Conservation (phyloP, 23 red algal species). For the Pyropia yezoensis region DNA sequence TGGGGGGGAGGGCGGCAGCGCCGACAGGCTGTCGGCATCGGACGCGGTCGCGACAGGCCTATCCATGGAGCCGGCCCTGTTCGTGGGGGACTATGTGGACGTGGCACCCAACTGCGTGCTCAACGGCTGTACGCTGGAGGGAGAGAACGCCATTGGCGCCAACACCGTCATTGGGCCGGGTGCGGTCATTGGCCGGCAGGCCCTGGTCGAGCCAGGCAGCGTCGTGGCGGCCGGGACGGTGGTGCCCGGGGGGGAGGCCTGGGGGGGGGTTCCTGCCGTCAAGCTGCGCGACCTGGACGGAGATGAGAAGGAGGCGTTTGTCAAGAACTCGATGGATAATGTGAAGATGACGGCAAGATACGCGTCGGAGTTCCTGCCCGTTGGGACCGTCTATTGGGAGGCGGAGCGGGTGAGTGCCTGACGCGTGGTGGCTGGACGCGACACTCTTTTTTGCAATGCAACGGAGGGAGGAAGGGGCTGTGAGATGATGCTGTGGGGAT, state of each 20-base stretch:
- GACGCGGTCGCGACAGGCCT: conserved; percentile 26
- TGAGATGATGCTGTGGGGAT: too few relatives aligned
- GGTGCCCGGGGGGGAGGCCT: conserved; percentile 25
- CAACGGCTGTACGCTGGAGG: conserved; percentile 44
- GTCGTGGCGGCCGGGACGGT: conserved; percentile 17
- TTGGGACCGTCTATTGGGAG: conserved; percentile 38
- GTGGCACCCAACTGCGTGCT: conserved; percentile 38
- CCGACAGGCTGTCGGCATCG: conserved; percentile 7
- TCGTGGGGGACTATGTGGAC: conserved; percentile 38
- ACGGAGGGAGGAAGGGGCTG: too few relatives aligned
- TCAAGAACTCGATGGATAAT: conserved; percentile 5
- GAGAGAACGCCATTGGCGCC: conserved; percentile 33
- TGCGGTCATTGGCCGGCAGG: conserved; percentile 21
- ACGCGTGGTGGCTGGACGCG: too few relatives aligned
- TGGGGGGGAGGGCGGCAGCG: conserved; percentile 5
- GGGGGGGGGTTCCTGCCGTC: conserved; percentile 30
- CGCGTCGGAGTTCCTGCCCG: conserved; percentile 42
- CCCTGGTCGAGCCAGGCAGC: conserved; percentile 14
- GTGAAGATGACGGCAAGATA: conserved; percentile 10
- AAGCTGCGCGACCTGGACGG: conserved; percentile 23
- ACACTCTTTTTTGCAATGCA: too few relatives aligned
- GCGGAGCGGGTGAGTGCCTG: conserved; percentile 7
- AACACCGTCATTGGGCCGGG: conserved; percentile 31
- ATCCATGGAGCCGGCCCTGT: conserved; percentile 17
- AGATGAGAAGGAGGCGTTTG: conserved; percentile 25